phyloP scores from a whole-genome alignment of 2,329 filamentous ascomycete genomes.

The Aspergillus costaricaensis region DNA sequence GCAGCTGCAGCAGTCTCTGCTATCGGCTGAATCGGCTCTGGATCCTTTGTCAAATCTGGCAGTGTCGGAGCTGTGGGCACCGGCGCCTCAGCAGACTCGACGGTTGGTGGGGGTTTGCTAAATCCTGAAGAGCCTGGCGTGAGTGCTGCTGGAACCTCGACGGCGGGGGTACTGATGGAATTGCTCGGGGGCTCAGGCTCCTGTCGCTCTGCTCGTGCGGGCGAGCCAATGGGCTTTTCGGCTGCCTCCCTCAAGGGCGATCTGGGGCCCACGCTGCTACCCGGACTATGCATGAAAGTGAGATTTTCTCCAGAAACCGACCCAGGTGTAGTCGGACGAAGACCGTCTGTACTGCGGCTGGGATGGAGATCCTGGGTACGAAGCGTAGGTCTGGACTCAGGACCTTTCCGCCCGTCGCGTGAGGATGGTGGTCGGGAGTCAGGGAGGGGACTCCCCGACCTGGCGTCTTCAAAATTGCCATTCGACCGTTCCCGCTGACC shows the following conservation, averaged over 20 bases:
- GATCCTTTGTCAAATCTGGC: constrained; percentile 6
- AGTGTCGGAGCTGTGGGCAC: background rate
- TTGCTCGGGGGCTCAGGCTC: constrained; percentile 30
- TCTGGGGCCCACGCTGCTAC: constrained; percentile 31
- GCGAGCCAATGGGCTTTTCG: constrained; percentile 39
- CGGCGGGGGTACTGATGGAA: constrained; percentile 18
- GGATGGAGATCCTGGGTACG: constrained; percentile 23
- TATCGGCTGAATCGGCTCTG: constrained; percentile 12
- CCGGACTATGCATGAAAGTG: constrained; percentile 23
- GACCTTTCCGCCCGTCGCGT: constrained; percentile 27
- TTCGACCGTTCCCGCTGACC: constrained; percentile 16
- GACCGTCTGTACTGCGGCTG: constrained; percentile 29
- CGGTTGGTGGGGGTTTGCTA: constrained; percentile 7
- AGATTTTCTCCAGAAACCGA: constrained; percentile 28
- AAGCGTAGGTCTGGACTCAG: constrained; percentile 23
- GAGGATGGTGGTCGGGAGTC: constrained; percentile 30
- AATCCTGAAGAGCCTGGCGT: constrained; percentile 23
- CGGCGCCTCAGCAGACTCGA: constrained; percentile 15
- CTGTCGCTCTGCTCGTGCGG: constrained; percentile 34
- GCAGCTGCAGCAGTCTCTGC: constrained; percentile 14
- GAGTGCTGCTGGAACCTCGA: constrained; percentile 25
- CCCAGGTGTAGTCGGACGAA: constrained; percentile 33
- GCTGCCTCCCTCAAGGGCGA: constrained; percentile 32
- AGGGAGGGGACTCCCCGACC: constrained; percentile 22
- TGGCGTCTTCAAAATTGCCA: constrained; percentile 23